Evolutionary conservation across 176 grass and related monocot genomes (phyloP), one percentile per base, ranked within the genome.

Genomic region (Aegilops sharonensis): DNA sequence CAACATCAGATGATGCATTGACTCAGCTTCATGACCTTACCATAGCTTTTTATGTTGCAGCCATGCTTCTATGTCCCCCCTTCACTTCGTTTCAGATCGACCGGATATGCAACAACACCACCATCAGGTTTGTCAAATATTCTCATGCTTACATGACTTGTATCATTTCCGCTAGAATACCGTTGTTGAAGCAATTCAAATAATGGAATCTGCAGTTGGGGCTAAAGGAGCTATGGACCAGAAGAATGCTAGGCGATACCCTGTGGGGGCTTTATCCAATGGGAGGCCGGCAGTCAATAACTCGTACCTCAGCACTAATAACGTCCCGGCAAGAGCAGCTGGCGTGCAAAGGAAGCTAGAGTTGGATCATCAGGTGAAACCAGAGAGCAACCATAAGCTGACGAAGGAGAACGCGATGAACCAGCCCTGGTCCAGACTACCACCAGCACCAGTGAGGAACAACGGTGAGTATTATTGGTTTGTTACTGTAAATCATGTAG

Each of bases 51-150:
- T 70, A 60, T 89, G 69, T 70, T 52, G 21, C 89, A 99, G 97
- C 84, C 94, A 82, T 99, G 97, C 73, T 99, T 91, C 89, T 96
- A 99, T 76, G 75, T 99, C 27, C 97, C 94, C 32, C 92, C 94
- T 87, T 96, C 94, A 39, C 92, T 94, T 29, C 88, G 90, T 9
- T 91, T 88, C 81, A 91, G 90, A 88, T 79, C 91, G 47, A 73
- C 75, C 0, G 91, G 87, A 87, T 77, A 71, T 86, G 64, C 87
- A 86, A 50, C 77, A 32, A 90, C 97, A 52, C 94, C 97, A 12
- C 92, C 94, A 75, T 94, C 94, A 81, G 92, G 97, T 99, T 84
- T 75, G 77, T 83, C 60, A 1, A 62, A 11, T 64, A 89, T 77
- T 29, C 65, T 71, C 68, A 2, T 30, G 15, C 37, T 39, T 39